Evolutionary conservation across 768 basidiomycete genomes (phyloP).

Genomic region (Russula olivacea): DNA sequence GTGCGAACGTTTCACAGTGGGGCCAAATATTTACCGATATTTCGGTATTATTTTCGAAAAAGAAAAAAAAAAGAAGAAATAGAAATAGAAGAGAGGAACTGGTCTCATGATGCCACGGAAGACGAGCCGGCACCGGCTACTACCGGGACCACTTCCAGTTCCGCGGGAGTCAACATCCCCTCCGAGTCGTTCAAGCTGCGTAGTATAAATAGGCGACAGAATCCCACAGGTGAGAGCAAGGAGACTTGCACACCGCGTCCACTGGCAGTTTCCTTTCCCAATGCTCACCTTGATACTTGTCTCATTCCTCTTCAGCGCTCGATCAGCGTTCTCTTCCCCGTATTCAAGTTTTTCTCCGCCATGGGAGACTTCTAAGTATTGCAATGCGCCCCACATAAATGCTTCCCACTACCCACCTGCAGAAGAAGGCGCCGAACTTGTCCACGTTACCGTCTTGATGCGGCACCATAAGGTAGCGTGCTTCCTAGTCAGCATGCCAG

Average conservation of each 20-base stretch:
- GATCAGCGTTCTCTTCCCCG: not conserved
- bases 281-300: not conserved
- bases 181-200: too few species aligned
- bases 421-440: conserved; percentile 32
- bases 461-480: conserved; percentile 43
- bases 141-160: too few species aligned
- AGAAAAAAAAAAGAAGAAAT: too few species aligned
- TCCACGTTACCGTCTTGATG: conserved; percentile 39
- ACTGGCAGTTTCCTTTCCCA: too few species aligned
- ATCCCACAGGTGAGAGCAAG: not conserved
- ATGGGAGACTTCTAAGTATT: conserved; percentile 47
- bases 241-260: not conserved
- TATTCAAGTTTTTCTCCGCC: conserved; percentile 32
- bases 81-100: too few species aligned
- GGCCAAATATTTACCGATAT: too few species aligned
- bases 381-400: conserved; percentile 45
- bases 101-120: too few species aligned
- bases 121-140: too few species aligned
- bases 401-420: conserved; percentile 35
- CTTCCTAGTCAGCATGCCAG: not conserved
- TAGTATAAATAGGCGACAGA: not conserved
- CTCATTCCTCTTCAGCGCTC: not conserved
- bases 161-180: too few species aligned
- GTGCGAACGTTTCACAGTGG: too few species aligned
- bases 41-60: too few species aligned